phyloP scores from a whole-genome alignment of 345 rosid species.

The Pugionium dolabratum region DNA sequence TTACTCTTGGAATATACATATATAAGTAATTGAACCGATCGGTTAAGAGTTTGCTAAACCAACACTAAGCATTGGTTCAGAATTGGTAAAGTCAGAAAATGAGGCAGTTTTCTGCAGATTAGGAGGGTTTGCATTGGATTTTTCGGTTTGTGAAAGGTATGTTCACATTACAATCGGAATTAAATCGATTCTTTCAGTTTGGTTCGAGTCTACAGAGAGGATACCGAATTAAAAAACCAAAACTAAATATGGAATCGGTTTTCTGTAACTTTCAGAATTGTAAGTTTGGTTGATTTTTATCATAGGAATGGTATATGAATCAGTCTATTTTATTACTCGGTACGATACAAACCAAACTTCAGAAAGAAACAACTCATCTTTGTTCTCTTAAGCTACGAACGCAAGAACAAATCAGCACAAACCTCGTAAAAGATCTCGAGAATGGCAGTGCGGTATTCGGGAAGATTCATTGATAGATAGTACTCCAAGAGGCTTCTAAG shows the following conservation, averaged over 20 bases:
- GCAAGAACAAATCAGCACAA: slow-evolving; percentile 62
- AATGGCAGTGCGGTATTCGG: slow-evolving; percentile 59
- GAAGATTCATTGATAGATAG: slow-evolving; percentile 74
- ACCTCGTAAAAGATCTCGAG: slow-evolving; percentile 82
- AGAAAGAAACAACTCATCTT: slow-evolving; percentile 18
- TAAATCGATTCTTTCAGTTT: neutral
- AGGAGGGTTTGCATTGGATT: neutral
- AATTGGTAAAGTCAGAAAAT: neutral
- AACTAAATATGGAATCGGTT: neutral
- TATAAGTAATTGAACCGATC: neutral
- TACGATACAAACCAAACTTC: slow-evolving; percentile 9
- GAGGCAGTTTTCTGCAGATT: too few species aligned
- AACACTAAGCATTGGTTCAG: neutral
- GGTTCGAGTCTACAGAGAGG: neutral
- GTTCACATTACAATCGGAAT: neutral
- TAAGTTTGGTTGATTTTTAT: neutral
- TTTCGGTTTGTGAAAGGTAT: neutral
- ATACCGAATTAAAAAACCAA: neutral
- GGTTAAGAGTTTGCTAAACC: neutral
- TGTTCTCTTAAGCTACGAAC: slow-evolving; percentile 42
- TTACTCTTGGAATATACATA: neutral
- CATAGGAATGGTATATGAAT: slow-evolving; percentile 1
- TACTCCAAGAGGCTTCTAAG: slow-evolving; percentile 79
- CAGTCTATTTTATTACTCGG: slow-evolving; percentile 17
- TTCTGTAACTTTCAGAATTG: neutral